A percentile compares a stretch with the other conserved stretches of the same genome.
Conservation (phyloP, 2,329 filamentous ascomycete species). For the Pyrenochaeta sp. region DNA sequence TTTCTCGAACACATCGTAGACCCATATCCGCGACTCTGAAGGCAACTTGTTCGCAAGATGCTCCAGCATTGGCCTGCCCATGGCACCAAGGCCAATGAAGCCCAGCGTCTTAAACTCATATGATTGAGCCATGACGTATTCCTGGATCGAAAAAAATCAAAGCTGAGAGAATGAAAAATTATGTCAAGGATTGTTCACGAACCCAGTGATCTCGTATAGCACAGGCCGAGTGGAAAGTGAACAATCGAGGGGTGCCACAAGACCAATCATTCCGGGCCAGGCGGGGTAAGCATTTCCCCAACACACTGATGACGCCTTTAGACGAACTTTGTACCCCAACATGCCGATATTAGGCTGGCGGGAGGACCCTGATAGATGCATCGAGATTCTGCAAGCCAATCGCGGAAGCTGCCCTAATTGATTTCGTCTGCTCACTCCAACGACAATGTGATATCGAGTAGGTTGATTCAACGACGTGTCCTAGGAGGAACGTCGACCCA, state of each 20-base stretch:
- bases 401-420: too few species aligned
- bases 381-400: too few species aligned
- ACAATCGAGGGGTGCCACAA: neutral
- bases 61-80: slow-evolving; percentile 62
- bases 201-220: too few species aligned
- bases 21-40: slow-evolving; percentile 52
- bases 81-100: slow-evolving; percentile 64
- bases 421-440: too few species aligned
- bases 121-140: slow-evolving; percentile 25
- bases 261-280: slow-evolving; percentile 4
- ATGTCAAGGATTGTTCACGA: neutral
- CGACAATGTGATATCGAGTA: too few species aligned
- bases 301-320: neutral
- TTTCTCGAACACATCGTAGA: slow-evolving; percentile 58
- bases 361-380: too few species aligned
- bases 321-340: too few species aligned
- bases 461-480: too few species aligned
- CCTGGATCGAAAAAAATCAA: neutral
- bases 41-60: slow-evolving; percentile 59
- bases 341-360: too few species aligned
- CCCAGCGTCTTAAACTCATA: slow-evolving; percentile 46
- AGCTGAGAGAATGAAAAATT: neutral
- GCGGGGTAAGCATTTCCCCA: slow-evolving; percentile 18
- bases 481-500: too few species aligned
- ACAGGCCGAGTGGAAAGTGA: too few species aligned